Base-by-base conservation (phyloP, 1,284 basidiomycete species). In the Rhodotorula sp. region DNA sequence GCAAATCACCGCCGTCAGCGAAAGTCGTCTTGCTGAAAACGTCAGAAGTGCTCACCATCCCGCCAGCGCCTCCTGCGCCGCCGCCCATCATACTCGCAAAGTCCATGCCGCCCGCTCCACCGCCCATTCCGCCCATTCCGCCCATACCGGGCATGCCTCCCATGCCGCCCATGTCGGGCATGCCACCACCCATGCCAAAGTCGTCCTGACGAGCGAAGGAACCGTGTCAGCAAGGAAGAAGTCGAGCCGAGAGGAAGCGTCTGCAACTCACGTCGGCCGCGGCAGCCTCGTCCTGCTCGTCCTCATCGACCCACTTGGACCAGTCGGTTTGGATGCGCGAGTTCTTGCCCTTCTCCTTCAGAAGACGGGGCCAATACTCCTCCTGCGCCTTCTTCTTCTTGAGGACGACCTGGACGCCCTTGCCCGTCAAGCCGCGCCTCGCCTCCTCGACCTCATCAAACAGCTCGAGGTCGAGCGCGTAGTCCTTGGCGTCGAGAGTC, bases 361-460 rank as follows among this genome's bases (percentile, higher is more conserved):
- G 91, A 63, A 96, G 83, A 70, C 92, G 86, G 29, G 91, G 89
- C 93, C 93, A 96, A 82, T 86, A 96, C 77, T 92, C 93, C 29
- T 82, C 80, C 78, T 88, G 82, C 49, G 81, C 78, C 73, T 88
- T 87, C 81, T 92, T 92, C 82, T 96, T 96, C 81, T 87, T 88
- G 70, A 96, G 83, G 62, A 88, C 82, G 60, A 88, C 83, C 73
- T 85, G 87, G 49, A 90, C 82, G 68, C 78, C 83, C 79, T 86
- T 84, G 66, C 72, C 70, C 24, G 32, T 61, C 60, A 75, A 56
- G 32, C 64, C 65, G 54, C 75, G 51, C 70, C 68, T 63, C 64
- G 67, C 24, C 67, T 75, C 64, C 58, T 74, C 70, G 55, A 72
- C 68, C 52, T 72, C 64, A 60, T 52, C 71, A 54, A 70, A 69